Evolutionary conservation across 2,329 filamentous ascomycete genomes (phyloP), one percentile per base, ranked within the genome.

Genomic region (Penicillium hesseltinei): DNA sequence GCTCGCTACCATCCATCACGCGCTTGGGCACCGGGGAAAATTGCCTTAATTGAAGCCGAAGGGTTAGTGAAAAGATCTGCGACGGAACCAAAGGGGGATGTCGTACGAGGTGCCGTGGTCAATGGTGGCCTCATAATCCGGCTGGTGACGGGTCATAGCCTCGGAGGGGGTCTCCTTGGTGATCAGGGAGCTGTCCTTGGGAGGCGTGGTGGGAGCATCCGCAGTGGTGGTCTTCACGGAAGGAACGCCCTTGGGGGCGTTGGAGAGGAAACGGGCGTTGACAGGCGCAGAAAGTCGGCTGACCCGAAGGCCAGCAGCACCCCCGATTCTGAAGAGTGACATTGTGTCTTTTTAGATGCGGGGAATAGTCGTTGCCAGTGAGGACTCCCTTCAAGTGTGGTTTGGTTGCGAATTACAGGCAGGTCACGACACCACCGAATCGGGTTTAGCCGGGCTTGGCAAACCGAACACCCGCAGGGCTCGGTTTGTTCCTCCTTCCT

Each of bases 101-200:
- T 70, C 88, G 73, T 84, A 97, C 92, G 92, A 97, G 64, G 91
- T 95, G 62, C 90, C 90, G 78, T 92, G 92, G 77, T 97, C 93
- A 68, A 90, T 83, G 50, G 87, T 87, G 43, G 88, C 88, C 64
- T 84, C 83, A 75, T 95, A 97, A 73, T 96, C 88, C 60, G 91
- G 91, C 68, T 89, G 82, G 74, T 94, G 90, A 65, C 80, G 81
- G 64, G 81, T 74, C 70, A 80, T 77, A 59, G 78, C 80, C 67
- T 83, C 77, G 13, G 75, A 71, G 36, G 83, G 74, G 23, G 70
- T 73, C 63, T 85, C 77, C 64, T 81, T 72, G 58, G 77, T 78
- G 65, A 83, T 80, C 73, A 84, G 71, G 23, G 78, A 79, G 60
- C 72, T 75, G 49, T 66, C 69, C 65, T 70, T 71, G 59, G 66